Conservation (phyloP, 129 eudicot species). For the Flaveria brownii region DNA sequence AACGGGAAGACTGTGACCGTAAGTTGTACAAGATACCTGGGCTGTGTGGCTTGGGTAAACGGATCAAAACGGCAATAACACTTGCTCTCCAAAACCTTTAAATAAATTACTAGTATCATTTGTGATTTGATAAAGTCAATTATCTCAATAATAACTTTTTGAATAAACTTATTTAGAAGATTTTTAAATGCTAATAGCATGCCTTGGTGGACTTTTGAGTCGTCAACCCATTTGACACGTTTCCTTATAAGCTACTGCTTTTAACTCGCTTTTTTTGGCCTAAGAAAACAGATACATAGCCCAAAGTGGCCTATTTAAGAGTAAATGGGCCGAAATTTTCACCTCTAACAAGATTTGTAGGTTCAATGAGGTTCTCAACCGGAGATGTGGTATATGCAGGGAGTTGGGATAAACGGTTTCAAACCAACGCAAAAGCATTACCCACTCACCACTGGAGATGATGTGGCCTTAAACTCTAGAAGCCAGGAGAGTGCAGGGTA, state of each 20-base stretch:
- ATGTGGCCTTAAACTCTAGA: conserved; percentile 59
- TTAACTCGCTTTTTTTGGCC: neutral
- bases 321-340: neutral
- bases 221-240: neutral
- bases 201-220: neutral
- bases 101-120: neutral
- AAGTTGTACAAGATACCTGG: conserved; percentile 26
- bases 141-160: neutral
- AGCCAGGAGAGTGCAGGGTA: conserved; percentile 71
- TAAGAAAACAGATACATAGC: neutral
- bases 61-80: neutral
- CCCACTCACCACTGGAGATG: conserved; percentile 67
- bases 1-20: conserved; percentile 57
- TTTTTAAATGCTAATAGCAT: neutral
- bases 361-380: conserved; percentile 2
- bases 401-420: conserved; percentile 66
- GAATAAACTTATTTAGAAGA: neutral
- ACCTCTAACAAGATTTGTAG: neutral
- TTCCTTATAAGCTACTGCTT: neutral
- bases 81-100: neutral
- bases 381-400: conserved; percentile 43
- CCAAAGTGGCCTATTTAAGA: neutral
- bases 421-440: conserved; percentile 50
- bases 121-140: neutral
- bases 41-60: neutral